A percentile compares a stretch with the other conserved stretches of the same genome.
These are phyloP conservation scores for Aspergillus ochraceoroseus DNA, from an alignment of 2,329 filamentous ascomycete species.

Conservation along the genomic window DNA sequence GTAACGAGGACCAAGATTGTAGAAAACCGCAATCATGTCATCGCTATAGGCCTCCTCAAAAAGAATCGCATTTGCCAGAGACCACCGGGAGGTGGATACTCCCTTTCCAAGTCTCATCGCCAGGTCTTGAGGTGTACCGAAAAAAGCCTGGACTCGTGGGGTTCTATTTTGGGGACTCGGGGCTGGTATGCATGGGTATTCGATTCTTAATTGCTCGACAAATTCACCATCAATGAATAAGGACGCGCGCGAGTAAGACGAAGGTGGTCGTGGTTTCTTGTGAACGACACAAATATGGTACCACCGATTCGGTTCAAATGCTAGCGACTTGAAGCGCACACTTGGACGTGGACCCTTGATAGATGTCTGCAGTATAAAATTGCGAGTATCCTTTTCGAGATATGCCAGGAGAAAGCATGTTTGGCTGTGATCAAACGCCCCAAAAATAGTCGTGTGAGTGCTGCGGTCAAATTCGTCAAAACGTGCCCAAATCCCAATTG, in stretches of 20 bases:
- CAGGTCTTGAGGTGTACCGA: slow-evolving; percentile 86
- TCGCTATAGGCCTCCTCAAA: slow-evolving; percentile 85
- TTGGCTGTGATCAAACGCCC: slow-evolving; percentile 85
- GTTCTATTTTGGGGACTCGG: slow-evolving; percentile 50
- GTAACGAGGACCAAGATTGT: slow-evolving; percentile 82
- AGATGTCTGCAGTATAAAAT: slow-evolving; percentile 94
- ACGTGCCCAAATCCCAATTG: slow-evolving; percentile 81
- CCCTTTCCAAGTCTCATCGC: slow-evolving; percentile 70
- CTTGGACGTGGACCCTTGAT: slow-evolving; percentile 80
- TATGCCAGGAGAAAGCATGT: slow-evolving; percentile 93
- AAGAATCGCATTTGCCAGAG: slow-evolving; percentile 80
- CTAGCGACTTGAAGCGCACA: slow-evolving; percentile 81
- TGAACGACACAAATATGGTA: slow-evolving; percentile 93
- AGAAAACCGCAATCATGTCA: slow-evolving; percentile 85
- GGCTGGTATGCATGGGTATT: slow-evolving; percentile 75
- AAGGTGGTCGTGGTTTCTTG: slow-evolving; percentile 67
- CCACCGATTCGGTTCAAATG: slow-evolving; percentile 73
- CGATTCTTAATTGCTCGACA: slow-evolving; percentile 82
- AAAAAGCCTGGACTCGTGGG: slow-evolving; percentile 75
- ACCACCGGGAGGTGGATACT: slow-evolving; percentile 74
- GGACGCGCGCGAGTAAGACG: slow-evolving; percentile 70
- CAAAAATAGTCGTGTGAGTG: slow-evolving; percentile 91
- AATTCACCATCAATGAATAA: slow-evolving; percentile 93
- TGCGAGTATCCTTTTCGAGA: slow-evolving; percentile 84
- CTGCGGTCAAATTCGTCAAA: slow-evolving; percentile 80